These are phyloP conservation scores for Fraxinus anomala DNA, from an alignment of 257 asterid species.

Conservation along the genomic window DNA sequence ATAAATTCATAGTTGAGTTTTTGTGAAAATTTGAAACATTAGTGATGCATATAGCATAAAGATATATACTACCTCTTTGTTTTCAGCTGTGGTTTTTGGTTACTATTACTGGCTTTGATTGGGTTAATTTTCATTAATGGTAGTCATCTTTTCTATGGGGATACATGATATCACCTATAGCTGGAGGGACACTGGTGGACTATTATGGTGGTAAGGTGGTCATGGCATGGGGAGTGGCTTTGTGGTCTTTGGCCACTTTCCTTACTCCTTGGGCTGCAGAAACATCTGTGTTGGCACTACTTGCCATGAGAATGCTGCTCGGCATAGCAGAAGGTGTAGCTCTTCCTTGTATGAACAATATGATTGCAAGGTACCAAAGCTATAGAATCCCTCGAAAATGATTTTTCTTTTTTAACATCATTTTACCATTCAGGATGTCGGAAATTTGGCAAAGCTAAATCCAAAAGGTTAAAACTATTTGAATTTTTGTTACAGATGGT, in stretches of 20 bases:
- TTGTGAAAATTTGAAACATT: not conserved
- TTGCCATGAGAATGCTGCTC: conserved; percentile 79
- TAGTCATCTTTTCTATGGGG: conserved; percentile 99
- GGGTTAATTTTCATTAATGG: conserved; percentile 57
- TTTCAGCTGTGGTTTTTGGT: conserved; percentile 15
- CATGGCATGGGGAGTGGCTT: conserved; percentile 96
- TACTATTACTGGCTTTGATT: conserved; percentile 34
- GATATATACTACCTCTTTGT: conserved; percentile 14
- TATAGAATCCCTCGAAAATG: not conserved
- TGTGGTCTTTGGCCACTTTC: conserved; percentile 97
- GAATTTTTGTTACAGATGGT: conserved; percentile 64
- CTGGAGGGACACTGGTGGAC: conserved; percentile 93
- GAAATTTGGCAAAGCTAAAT: conserved; percentile 17
- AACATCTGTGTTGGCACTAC: conserved; percentile 61
- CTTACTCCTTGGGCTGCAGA: conserved; percentile 98
- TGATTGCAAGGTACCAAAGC: conserved; percentile 72
- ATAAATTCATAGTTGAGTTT: not conserved
- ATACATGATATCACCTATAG: conserved; percentile 93
- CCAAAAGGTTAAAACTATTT: conserved; percentile 12
- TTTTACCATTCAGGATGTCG: not conserved
- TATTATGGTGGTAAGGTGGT: conserved; percentile 88
- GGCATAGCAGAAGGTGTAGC: conserved; percentile 99
- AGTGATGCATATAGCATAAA: too few species aligned
- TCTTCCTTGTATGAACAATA: conserved; percentile 99
- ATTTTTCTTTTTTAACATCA: not conserved